These are phyloP conservation scores for Paraphoma sp. DNA, from an alignment of 2,329 filamentous ascomycete genomes.

Conservation along the genomic window DNA sequence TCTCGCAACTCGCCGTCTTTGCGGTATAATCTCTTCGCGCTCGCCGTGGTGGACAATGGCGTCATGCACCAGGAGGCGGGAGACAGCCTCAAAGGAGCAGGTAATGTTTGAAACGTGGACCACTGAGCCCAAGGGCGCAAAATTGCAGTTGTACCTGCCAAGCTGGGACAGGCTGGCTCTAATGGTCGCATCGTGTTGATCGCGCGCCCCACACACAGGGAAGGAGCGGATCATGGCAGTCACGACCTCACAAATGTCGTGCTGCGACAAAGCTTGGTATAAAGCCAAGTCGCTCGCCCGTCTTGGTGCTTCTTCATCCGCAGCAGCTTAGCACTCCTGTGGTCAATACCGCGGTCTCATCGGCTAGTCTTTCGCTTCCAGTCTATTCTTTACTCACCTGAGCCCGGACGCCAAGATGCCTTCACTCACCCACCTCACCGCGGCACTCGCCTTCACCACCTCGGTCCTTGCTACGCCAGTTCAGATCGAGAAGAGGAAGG, in stretches of 20 bases:
- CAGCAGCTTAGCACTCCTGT: conserved; percentile 14
- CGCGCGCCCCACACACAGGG: conserved; percentile 21
- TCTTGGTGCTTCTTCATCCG: conserved; percentile 18
- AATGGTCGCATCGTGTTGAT: conserved; percentile 35
- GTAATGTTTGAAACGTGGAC: conserved; percentile 24
- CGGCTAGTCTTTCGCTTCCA: background rate
- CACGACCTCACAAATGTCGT: conserved; percentile 14
- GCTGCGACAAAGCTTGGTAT: conserved; percentile 29
- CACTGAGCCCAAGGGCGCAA: conserved; percentile 12
- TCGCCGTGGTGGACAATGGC: background rate
- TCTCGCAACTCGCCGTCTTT: conserved; percentile 9
- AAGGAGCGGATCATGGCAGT: conserved; percentile 15
- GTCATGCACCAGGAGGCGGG: conserved; percentile 11
- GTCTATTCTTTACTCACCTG: conserved; percentile 12
- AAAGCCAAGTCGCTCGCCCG: conserved; percentile 32
- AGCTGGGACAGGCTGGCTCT: conserved; percentile 29
- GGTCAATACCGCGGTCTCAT: background rate
- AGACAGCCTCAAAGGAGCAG: conserved; percentile 35
- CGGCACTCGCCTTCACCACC: conserved; percentile 38
- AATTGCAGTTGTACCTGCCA: conserved; percentile 34
- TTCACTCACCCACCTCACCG: conserved; percentile 39
- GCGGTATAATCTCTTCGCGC: background rate
- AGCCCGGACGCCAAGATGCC: conserved; percentile 34
- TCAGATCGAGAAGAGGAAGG: conserved; percentile 32
- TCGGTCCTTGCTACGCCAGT: conserved; percentile 38